phyloP scores from a whole-genome alignment of 345 rosid species.

The Hibiscus mutabilis region DNA sequence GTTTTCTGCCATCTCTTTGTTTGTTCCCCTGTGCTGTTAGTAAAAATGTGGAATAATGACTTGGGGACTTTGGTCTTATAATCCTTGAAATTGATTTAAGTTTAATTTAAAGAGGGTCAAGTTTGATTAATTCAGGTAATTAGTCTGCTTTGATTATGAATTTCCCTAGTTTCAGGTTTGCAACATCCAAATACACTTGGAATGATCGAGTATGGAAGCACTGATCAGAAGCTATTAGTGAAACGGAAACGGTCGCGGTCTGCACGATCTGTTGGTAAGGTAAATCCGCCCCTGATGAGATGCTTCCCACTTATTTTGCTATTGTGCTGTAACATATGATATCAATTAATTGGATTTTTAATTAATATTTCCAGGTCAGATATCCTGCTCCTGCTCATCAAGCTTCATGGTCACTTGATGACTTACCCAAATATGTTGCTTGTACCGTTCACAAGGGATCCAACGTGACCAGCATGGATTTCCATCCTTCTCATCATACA shows the following conservation, averaged over 20 bases:
- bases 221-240: slow-evolving; percentile 45
- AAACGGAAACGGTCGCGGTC: slow-evolving; percentile 43
- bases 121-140: neutral
- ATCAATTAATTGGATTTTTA: neutral
- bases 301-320: neutral
- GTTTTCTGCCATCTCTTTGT: neutral
- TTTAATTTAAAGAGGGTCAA: neutral
- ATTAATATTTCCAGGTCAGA: slow-evolving; percentile 35
- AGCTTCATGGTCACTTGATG: slow-evolving; percentile 46
- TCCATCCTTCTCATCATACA: slow-evolving; percentile 51
- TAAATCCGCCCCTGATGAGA: neutral
- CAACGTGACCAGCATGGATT: slow-evolving; percentile 59
- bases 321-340: neutral
- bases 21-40: neutral
- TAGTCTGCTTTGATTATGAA: neutral
- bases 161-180: slow-evolving; percentile 24
- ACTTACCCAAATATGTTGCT: slow-evolving; percentile 57
- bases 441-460: slow-evolving; percentile 55
- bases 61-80: neutral
- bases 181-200: slow-evolving; percentile 25
- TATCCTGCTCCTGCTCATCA: slow-evolving; percentile 52
- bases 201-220: neutral
- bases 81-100: neutral
- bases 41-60: neutral
- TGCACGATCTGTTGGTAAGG: slow-evolving; percentile 59